Base-by-base conservation (phyloP, 257 asterid genomes). In the Solanum lycopersicoides region DNA sequence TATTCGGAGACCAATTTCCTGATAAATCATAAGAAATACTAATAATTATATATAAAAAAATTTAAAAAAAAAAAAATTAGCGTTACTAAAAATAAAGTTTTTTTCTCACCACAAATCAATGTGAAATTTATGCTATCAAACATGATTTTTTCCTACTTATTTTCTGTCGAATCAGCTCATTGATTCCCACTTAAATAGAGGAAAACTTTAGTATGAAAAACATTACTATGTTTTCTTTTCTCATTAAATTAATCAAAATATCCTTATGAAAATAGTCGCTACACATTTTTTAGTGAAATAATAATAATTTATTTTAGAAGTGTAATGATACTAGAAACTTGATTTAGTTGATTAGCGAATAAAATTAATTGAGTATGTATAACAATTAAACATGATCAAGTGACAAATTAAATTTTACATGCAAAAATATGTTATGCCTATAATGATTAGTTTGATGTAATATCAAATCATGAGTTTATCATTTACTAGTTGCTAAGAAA, bases 1-100 rank as follows among this genome's bases (percentile, higher is more conserved):
- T 96, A 95, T 87, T 94, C 88, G 1, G 39, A 94, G 59, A 90
- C 89, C 91, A 92, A 30, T 86, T 93, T 94, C 93, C 99, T 96
- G 80, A 56, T 41, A 8, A 34, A 44, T 83, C 87, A 87, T 42
- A 15, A 47, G 44, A 28, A 45, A 79, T 25, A 23, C 14, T 9
- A 60, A 7, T 60, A 23, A 60, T 23, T 60, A 21, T 60, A 60
- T 23, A 16, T 53, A 0, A 16, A 53, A 53, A 15, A 50, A 50
- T 14, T 47, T 32, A 34, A 1, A 5, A 50, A 50, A 50, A 14
- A 50, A 7, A 50, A 50, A 3, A 50, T 42, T 15, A 21, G 21
- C 68, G 12, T 59, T 60, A 23, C 30, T 3, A 60, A 7, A 60
- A 60, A 60, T 4, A 23, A 60, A 60, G 13, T n/a, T 2, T 21